Evolutionary conservation across 768 basidiomycete genomes (phyloP).

Genomic region (Dioszegia hungarica): DNA sequence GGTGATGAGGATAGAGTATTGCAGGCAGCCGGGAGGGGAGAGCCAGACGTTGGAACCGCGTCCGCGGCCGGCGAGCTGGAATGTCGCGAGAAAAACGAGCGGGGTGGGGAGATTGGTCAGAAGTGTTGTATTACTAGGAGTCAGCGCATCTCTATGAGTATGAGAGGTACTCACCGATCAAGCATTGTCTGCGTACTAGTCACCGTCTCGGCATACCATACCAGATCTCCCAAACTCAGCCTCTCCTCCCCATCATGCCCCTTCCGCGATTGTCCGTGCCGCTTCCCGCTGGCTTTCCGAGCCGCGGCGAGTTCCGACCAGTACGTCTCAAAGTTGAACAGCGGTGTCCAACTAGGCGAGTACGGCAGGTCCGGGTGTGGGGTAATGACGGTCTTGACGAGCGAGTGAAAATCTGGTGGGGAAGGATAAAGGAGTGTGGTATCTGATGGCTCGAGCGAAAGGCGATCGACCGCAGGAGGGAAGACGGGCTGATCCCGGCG

Average conservation of each 20-base stretch:
- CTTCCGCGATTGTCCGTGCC: slow-evolving; percentile 18
- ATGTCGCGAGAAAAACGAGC: slow-evolving; percentile 74
- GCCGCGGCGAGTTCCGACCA: slow-evolving; percentile 54
- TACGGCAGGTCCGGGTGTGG: slow-evolving; percentile 28
- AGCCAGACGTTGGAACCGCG: slow-evolving; percentile 88
- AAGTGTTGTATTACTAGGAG: slow-evolving; percentile 68
- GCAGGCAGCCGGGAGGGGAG: slow-evolving; percentile 82
- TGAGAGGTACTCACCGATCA: slow-evolving; percentile 71
- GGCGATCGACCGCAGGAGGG: not conserved
- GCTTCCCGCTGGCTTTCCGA: slow-evolving; percentile 25
- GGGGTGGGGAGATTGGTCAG: slow-evolving; percentile 68
- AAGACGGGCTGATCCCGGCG: slow-evolving; percentile 15
- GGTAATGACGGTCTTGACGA: slow-evolving; percentile 39
- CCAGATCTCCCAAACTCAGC: slow-evolving; percentile 63
- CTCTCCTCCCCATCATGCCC: slow-evolving; percentile 12
- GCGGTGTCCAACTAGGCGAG: slow-evolving; percentile 57
- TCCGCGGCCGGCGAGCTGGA: slow-evolving; percentile 81
- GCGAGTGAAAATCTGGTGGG: slow-evolving; percentile 50
- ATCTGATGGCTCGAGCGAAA: slow-evolving; percentile 17
- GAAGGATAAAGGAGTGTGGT: slow-evolving; percentile 52
- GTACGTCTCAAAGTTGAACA: slow-evolving; percentile 65
- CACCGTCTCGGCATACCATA: slow-evolving; percentile 82
- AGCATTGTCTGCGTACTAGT: slow-evolving; percentile 94
- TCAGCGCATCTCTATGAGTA: not conserved
- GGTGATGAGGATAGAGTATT: slow-evolving; percentile 71